Base-by-base conservation (phyloP, 2,329 filamentous ascomycete genomes). In the Passalora sequoiae region DNA sequence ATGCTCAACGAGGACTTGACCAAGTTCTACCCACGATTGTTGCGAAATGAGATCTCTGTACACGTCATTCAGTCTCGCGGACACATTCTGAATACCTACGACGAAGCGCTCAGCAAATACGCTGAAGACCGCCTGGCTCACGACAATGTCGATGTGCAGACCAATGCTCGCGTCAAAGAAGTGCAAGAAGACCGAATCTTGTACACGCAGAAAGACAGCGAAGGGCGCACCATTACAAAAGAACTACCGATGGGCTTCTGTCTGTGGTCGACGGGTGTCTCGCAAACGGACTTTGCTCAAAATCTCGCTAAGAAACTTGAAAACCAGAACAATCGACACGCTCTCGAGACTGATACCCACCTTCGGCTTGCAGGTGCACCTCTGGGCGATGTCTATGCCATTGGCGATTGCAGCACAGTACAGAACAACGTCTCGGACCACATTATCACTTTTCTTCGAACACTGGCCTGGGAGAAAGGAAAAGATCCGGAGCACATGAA, bases 41-140 rank as follows among this genome's bases (percentile, higher is more conserved):
- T 98, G n/a, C 81, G 92, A 49, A 97, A 97, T 62, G 89, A 98
- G 64, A 94, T 98, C 37, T 97, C 92, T 0, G 91, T 98, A 1
- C 94, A 98, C 61, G 76, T 98, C 35, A 96, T 98, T 50, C 92
- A 98, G 63, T 94, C 88, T 59, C 80, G 92, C 46, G 83, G 85
- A 29, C 92, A 98, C 58, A 98, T 98, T 51, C 74, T 98, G 21
- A 98, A 98, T 70, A 98, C 92, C 0, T 98, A 98, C 62, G 92
- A 98, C 54, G 92, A 98, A 68, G 84, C 88, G 0, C 76, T 98
- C 1, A 96, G 89, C 8, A 81, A 82, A 61, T 98, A 94, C 62
- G 91, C 92, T 15, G 92, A 98, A 68, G 80, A 86, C 40, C 83
- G 86, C 30, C 96, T 98, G 60, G 80, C 85, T 13, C 87, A 92